These are phyloP conservation scores for Brettanomyces anomalus DNA, from an alignment of 805 yeast species.

Conservation along the genomic window DNA sequence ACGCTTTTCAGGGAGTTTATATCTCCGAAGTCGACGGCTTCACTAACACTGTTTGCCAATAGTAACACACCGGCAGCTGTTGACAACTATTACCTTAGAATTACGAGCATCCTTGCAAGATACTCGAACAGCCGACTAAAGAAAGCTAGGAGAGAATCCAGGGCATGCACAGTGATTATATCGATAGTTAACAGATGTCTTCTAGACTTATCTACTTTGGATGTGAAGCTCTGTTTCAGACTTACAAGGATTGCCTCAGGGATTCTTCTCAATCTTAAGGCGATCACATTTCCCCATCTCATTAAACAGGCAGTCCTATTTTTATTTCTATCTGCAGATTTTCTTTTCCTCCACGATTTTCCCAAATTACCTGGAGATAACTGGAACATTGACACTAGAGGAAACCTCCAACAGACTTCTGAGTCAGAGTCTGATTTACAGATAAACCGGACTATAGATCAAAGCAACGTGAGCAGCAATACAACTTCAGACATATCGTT, in stretches of 20 bases:
- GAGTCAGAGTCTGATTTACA: neutral
- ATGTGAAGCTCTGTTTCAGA: conserved; percentile 28
- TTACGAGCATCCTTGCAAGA: conserved; percentile 8
- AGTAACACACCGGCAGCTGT: neutral
- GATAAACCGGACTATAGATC: neutral
- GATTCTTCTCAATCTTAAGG: conserved; percentile 26
- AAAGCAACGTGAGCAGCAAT: no score
- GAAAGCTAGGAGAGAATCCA: conserved; percentile 16
- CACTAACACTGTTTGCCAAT: conserved; percentile 9
- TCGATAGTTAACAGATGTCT: conserved; percentile 39
- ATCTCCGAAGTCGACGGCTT: conserved; percentile 12
- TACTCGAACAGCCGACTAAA: conserved; percentile 11
- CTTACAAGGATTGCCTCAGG: conserved; percentile 32
- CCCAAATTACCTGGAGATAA: conserved; percentile 21
- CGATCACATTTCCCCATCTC: conserved; percentile 33
- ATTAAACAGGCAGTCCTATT: conserved; percentile 37
- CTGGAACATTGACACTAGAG: conserved; percentile 12
- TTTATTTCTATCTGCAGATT: conserved; percentile 34
- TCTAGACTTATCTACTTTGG: conserved; percentile 31
- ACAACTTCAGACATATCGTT: neutral
- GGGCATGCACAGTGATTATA: conserved; percentile 24
- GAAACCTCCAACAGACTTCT: neutral
- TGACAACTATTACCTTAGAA: conserved; percentile 9
- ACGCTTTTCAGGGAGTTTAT: conserved; percentile 10
- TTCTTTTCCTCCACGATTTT: conserved; percentile 21